Base-by-base conservation (phyloP, 306 rosid species). In the Cucurbita argyrosperma region DNA sequence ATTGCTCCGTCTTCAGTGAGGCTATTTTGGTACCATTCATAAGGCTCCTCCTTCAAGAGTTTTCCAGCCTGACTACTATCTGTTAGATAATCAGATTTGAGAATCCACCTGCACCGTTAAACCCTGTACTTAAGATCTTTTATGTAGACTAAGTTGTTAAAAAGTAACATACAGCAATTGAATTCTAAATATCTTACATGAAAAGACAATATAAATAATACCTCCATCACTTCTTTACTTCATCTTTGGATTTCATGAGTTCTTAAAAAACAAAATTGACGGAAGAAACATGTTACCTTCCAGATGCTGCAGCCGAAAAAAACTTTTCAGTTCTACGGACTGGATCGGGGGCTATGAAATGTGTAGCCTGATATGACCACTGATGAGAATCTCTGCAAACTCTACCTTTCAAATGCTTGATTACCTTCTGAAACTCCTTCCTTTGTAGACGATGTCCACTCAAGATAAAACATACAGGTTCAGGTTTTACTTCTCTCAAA, bases 281-380 rank as follows among this genome's bases (percentile, higher is more conserved):
- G 11, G 14, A 47, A 50, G 54, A 50, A 18, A 37, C 43, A 70
- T 43, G 47, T 10, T 79, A 94, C 97, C 92, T 91, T 85, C 97
- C 99, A 69, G 99, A 88, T 68, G 99, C 99, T 79, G 91, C 86
- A 76, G 96, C 97, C 10, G 99, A 95, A 78, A 91, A 94, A 72
- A 94, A 91, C 73, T 91, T 94, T 79, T 91, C 99, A 12, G 88
- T 91, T 87, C 99, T 78, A 65, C 90, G 85, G 72, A 94, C 47
- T 65, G 96, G 99, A 56, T 87, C 91, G 2, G 97, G 92, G 61
- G 84, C 80, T 57, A 94, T 85, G 71, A 87, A 91, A 79, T 94
- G 97, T 30, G 99, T 94, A 8, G 97, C 99, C 84, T 91, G 96
- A 85, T 94, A 94, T 50, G 99, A 91, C 99, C 99, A 91, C 71